Evolutionary conservation across 2,329 filamentous ascomycete genomes (phyloP).

Genomic region (Neocucurbitaria cava): DNA sequence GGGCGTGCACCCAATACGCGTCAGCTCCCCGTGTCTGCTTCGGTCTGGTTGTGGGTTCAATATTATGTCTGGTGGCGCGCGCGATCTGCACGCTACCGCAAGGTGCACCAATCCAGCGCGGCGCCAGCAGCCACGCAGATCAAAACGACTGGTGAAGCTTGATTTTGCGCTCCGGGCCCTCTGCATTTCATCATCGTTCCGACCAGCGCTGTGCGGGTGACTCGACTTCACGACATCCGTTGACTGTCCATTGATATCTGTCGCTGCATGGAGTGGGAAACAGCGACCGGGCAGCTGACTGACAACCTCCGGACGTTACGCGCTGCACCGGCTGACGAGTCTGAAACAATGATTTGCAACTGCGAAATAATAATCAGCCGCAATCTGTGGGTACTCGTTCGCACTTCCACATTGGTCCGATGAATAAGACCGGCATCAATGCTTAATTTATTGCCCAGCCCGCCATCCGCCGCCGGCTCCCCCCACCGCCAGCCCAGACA

Average conservation of each 20-base stretch:
- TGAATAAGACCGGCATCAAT: background rate
- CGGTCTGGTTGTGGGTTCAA: too few relatives aligned
- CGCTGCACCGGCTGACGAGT: background rate
- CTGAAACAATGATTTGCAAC: background rate
- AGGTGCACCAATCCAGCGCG: background rate
- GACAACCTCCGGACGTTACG: background rate
- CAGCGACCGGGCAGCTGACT: background rate
- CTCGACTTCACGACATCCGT: too few relatives aligned
- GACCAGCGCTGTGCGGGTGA: background rate
- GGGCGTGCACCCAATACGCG: background rate
- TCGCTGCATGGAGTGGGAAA: background rate
- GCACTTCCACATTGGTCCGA: background rate
- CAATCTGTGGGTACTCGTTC: background rate
- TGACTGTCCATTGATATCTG: too few relatives aligned
- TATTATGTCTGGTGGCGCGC: background rate
- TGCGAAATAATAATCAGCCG: background rate
- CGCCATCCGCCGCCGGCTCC: background rate
- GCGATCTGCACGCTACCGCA: background rate
- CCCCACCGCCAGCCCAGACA: background rate
- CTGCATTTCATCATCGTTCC: background rate
- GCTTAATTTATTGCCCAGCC: conserved; percentile 2
- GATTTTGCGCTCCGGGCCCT: background rate
- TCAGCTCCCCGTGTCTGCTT: background rate
- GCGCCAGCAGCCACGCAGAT: background rate
- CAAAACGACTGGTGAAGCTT: background rate